phyloP scores from a whole-genome alignment of 169 alveolate species.

The Perkinsus olseni region DNA sequence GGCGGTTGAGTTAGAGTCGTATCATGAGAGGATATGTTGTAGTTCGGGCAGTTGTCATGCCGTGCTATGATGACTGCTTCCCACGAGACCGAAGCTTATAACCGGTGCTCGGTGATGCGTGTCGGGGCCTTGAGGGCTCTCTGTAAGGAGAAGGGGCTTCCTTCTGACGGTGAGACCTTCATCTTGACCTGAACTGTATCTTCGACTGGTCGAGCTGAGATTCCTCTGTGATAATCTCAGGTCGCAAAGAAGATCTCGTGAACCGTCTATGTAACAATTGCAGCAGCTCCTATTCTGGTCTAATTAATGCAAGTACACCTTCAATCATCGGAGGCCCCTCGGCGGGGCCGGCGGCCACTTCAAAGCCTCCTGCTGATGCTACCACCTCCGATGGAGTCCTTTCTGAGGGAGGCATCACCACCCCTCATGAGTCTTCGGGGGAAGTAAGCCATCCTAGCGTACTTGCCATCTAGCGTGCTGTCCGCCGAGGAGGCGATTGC shows the following conservation, averaged over 20 bases:
- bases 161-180: neutral
- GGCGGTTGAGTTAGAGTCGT: too few relatives aligned
- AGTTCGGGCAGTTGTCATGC: too few relatives aligned
- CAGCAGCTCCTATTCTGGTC: neutral
- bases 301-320: neutral
- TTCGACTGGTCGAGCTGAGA: too few relatives aligned
- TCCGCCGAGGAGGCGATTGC: neutral
- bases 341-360: neutral
- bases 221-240: neutral
- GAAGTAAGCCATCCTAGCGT: too few relatives aligned
- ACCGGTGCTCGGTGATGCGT: neutral
- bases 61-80: neutral
- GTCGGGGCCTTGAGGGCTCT: neutral
- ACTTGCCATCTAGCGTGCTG: too few relatives aligned
- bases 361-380: neutral
- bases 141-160: neutral
- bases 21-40: too few relatives aligned
- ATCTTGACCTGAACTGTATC: too few relatives aligned
- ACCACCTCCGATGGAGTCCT: neutral
- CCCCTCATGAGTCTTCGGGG: neutral
- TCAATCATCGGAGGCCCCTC: neutral
- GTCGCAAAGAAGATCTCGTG: neutral
- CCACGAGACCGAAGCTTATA: neutral
- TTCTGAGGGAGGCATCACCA: neutral
- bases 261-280: neutral